Base-by-base conservation (phyloP, 1,284 basidiomycete genomes). In the Pyrrhoderma lamaoense region DNA sequence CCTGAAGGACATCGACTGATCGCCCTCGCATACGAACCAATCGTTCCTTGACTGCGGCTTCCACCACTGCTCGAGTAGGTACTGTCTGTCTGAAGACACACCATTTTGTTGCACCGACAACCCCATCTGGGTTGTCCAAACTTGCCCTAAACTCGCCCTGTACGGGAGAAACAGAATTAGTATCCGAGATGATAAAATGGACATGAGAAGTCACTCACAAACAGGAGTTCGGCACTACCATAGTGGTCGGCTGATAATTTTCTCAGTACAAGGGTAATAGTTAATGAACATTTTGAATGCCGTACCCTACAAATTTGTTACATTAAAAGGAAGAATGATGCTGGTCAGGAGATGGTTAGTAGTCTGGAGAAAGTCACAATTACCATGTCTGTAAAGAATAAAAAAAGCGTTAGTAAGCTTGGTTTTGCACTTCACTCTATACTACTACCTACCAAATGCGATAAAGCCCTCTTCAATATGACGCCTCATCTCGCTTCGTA, bases 31-130 rank as follows among this genome's bases (percentile, higher is more conserved):
- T 79, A 8, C 79, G 74, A 38, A 65, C 63, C 64, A 85, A 75
- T 40, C 88, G 79, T 59, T 89, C 85, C 57, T 74, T 72, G 9
- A 90, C 72, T 7, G 77, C 83, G n/a, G 72, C 74, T 58, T 80
- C 72, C 47, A 88, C 83, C 47, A 75, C 66, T 35, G 70, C 65
- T 7, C 76, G 75, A 4, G 81, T 75, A 4, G 77, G 71, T n/a
- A 67, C 65, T 7, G 72, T 70, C 14, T 67, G 67, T 52, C 76
- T 72, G 67, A 89, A 89, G 16, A 89, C 77, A 65, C 86, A 90
- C 85, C 85, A 89, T 62, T 89, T 90, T 2, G 87, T 90, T 3
- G 80, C 84, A 39, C 85, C 83, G 16, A 89, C 54, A 11, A 85
- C 73, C 2, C 62, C 63, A n/a, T 67, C 65, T 1, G 70, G 64